Percentiles rank a stretch among this genome's conserved stretches.
phyloP scores from a whole-genome alignment of 495 filamentous ascomycete species.

The Penicillium goetzii region DNA sequence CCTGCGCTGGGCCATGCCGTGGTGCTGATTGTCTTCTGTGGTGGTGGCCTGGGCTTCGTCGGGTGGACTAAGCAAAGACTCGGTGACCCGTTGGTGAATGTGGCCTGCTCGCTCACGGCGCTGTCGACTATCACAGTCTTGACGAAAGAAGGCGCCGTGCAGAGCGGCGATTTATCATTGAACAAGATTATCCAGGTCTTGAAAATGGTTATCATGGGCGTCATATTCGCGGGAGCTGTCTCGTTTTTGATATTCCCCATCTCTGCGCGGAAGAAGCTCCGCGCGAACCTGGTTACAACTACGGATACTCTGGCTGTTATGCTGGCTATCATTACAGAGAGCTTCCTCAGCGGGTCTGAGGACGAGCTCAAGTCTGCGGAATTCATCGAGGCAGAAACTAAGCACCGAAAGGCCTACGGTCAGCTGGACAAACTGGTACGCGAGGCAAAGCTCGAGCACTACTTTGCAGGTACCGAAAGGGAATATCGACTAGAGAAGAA shows the following conservation, averaged over 20 bases:
- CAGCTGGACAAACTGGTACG: constrained; percentile 77
- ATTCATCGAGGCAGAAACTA: constrained; percentile 67
- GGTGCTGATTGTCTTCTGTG: constrained; percentile 84
- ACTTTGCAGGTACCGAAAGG: constrained; percentile 77
- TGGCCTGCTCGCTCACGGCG: constrained; percentile 87
- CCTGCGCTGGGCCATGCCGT: constrained; percentile 76
- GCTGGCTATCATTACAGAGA: constrained; percentile 78
- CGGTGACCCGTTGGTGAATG: constrained; percentile 84
- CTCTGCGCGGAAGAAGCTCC: constrained; percentile 75
- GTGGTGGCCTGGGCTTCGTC: constrained; percentile 84
- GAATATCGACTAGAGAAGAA: constrained; percentile 79
- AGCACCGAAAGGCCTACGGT: constrained; percentile 70
- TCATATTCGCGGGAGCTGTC: constrained; percentile 72
- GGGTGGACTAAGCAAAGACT: constrained; percentile 92
- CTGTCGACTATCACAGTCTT: constrained; percentile 89
- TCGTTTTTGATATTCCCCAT: constrained; percentile 79
- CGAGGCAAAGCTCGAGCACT: constrained; percentile 92
- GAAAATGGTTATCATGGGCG: constrained; percentile 89
- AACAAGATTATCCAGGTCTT: constrained; percentile 85
- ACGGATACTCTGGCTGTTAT: constrained; percentile 81
- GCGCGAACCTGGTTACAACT: constrained; percentile 72
- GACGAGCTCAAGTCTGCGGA: constrained; percentile 66
- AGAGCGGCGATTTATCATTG: constrained; percentile 75
- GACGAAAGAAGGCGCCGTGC: constrained; percentile 89
- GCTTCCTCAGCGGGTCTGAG: constrained; percentile 85